Evolutionary conservation across 306 rosid species (phyloP).

Genomic region (Trichosanthes cucumerina): DNA sequence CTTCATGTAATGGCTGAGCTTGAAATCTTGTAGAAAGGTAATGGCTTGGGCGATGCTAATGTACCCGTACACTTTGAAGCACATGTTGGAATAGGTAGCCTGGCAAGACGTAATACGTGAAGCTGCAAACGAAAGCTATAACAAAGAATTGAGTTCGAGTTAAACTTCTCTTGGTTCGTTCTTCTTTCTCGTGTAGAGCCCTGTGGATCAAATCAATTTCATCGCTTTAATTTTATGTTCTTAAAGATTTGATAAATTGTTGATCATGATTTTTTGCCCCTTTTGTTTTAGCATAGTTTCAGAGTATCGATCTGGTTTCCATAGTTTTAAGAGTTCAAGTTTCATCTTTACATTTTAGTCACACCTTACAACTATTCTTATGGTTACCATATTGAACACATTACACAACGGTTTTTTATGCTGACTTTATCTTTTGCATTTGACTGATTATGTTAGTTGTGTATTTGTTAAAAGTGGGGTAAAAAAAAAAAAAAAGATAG

Average conservation of each 20-base stretch:
- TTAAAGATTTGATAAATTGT: no score
- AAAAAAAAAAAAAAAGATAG: no score
- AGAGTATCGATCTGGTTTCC: no score
- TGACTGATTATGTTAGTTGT: no score
- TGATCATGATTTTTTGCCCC: no score
- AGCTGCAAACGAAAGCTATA: slow-evolving; percentile 70
- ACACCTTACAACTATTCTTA: not conserved
- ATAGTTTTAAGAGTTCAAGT: no score
- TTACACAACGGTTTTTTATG: no score
- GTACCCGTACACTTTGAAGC: slow-evolving; percentile 91
- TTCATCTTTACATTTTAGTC: no score
- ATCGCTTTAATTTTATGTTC: not conserved
- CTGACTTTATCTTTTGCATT: no score
- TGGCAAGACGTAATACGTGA: slow-evolving; percentile 73
- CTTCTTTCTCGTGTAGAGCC: slow-evolving; percentile 78
- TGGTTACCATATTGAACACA: not conserved
- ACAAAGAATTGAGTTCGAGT: slow-evolving; percentile 68
- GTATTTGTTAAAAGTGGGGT: no score
- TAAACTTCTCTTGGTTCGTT: slow-evolving; percentile 46
- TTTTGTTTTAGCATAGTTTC: no score
- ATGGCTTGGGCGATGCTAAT: slow-evolving; percentile 84
- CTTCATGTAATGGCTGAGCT: slow-evolving; percentile 96
- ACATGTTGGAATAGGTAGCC: slow-evolving; percentile 86
- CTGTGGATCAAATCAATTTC: slow-evolving; percentile 18
- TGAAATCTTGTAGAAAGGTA: slow-evolving; percentile 83